Evolutionary conservation across 139 green algal genomes (phyloP).

Genomic region (Asterochloris erici): DNA sequence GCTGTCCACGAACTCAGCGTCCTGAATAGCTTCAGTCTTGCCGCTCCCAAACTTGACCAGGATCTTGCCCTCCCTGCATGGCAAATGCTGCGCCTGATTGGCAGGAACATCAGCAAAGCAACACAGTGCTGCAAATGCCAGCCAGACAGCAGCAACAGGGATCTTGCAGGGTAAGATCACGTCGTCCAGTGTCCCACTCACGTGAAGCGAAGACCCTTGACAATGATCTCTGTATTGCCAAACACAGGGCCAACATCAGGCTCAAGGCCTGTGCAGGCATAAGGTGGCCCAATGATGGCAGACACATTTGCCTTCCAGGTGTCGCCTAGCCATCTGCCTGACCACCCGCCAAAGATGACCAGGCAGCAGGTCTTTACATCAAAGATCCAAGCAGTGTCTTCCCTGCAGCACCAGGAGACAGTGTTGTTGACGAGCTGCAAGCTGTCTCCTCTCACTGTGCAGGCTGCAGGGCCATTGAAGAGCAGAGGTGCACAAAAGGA

Average conservation of each 20-base stretch:
- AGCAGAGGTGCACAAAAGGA: background rate
- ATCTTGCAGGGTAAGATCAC: background rate
- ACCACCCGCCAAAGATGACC: slow-evolving; percentile 83
- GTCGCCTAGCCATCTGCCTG: slow-evolving; percentile 85
- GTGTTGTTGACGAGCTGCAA: background rate
- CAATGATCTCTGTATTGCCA: slow-evolving; percentile 70
- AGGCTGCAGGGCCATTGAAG: background rate
- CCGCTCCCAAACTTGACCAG: slow-evolving; percentile 66
- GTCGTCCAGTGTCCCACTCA: background rate
- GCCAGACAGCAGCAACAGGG: background rate
- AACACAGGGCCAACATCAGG: slow-evolving; percentile 78
- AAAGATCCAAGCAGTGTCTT: slow-evolving; percentile 82
- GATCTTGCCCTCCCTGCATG: slow-evolving; percentile 57
- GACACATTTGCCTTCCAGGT: slow-evolving; percentile 73
- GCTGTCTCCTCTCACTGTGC: background rate
- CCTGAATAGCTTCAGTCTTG: slow-evolving; percentile 63
- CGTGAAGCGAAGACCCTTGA: slow-evolving; percentile 77
- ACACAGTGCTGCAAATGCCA: background rate
- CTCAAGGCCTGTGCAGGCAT: slow-evolving; percentile 70
- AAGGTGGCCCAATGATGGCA: slow-evolving; percentile 85
- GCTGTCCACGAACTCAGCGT: slow-evolving; percentile 62
- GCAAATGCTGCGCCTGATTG: too few species aligned
- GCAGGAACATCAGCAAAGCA: background rate
- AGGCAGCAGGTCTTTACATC: slow-evolving; percentile 72
- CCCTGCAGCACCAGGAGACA: slow-evolving; percentile 26